Base-by-base conservation (phyloP, 2,329 filamentous ascomycete genomes). In the Ophiostoma perfectum region DNA sequence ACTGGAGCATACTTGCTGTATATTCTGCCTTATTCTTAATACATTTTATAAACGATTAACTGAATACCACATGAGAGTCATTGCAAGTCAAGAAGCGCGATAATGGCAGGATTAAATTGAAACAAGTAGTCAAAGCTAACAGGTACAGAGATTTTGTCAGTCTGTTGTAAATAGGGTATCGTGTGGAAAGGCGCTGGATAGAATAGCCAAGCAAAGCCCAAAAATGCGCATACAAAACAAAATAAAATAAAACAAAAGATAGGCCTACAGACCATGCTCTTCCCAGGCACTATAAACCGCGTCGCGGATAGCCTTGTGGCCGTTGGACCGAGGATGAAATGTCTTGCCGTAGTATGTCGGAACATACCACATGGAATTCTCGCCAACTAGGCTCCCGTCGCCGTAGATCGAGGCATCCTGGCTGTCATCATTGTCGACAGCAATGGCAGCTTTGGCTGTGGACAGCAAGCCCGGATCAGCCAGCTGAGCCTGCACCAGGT, bases 321-420 rank as follows among this genome's bases (percentile, higher is more conserved):
- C 80, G 44, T 76, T 72, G 0, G 76, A 78, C 63, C 79, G 76
- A 18, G 72, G 73, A 60, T 74, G 73, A 52, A 72, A 72, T 2
- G 68, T 72, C 68, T 71, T 71, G 66, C 70, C 70, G 47, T 70
- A 71, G 68, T 71, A 71, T 49, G 69, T 71, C 49, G 67, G 68
- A 9, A 73, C 76, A 67, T 75, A 78, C 77, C 60, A 80, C 80
- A 72, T 82, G 79, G 72, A 82, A 78, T 80, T 55, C 49, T 55
- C 18, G 1, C 49, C 49, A 8, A 55, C n/a, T 18, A 16, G 18
- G 55, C 14, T 55, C 12, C 45, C 39, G 16, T 42, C 65, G 67
- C 47, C 65, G 52, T 64, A 55, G 44, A 27, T 9, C 2, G 18
- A 55, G n/a, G 49, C 49, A 27, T 55, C 49, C 8, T 27, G n/a